A percentile compares a stretch with the other conserved stretches of the same genome.
phyloP scores from a whole-genome alignment of 1,284 basidiomycete genomes.

The Flammula alnicola region DNA sequence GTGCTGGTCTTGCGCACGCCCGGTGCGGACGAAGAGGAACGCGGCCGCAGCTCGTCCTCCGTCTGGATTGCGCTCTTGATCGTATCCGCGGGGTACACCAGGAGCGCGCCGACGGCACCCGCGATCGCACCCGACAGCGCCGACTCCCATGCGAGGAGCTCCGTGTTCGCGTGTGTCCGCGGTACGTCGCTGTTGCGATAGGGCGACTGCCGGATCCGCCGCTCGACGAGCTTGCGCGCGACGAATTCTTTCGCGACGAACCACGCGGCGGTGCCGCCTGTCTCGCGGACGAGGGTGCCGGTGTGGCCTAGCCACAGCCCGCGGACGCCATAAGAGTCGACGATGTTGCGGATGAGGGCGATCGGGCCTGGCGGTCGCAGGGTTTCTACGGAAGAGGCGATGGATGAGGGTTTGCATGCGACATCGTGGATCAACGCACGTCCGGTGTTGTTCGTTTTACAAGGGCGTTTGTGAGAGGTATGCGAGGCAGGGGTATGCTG shows the following conservation, averaged over 20 bases:
- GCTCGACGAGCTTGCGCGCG: slow-evolving; percentile 60
- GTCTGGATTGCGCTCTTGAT: slow-evolving; percentile 97
- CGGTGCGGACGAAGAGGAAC: too few relatives aligned
- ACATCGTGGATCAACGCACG: slow-evolving; percentile 20
- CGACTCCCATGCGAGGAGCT: slow-evolving; percentile 71
- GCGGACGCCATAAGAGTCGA: slow-evolving; percentile 73
- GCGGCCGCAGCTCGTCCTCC: slow-evolving; percentile 81
- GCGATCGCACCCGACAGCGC: slow-evolving; percentile 87
- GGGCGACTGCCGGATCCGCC: slow-evolving; percentile 35
- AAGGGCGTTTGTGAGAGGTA: too few relatives aligned
- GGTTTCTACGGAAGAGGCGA: slow-evolving; percentile 9
- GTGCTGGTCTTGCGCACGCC: slow-evolving; percentile 3
- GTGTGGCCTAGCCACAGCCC: slow-evolving; percentile 97
- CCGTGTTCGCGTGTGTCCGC: slow-evolving; percentile 16
- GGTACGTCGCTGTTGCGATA: background rate
- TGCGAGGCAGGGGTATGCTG: too few relatives aligned
- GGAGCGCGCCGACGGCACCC: slow-evolving; percentile 86
- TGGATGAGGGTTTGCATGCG: slow-evolving; percentile 14
- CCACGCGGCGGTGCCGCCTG: slow-evolving; percentile 91
- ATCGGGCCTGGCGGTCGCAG: slow-evolving; percentile 60
- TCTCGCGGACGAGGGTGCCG: slow-evolving; percentile 94
- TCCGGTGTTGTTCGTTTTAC: slow-evolving; percentile 6
- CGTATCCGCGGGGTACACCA: slow-evolving; percentile 91
- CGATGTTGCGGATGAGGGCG: slow-evolving; percentile 65
- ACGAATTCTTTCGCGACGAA: slow-evolving; percentile 88